phyloP scores from a whole-genome alignment of 768 basidiomycete species.

The Russula olivacea region DNA sequence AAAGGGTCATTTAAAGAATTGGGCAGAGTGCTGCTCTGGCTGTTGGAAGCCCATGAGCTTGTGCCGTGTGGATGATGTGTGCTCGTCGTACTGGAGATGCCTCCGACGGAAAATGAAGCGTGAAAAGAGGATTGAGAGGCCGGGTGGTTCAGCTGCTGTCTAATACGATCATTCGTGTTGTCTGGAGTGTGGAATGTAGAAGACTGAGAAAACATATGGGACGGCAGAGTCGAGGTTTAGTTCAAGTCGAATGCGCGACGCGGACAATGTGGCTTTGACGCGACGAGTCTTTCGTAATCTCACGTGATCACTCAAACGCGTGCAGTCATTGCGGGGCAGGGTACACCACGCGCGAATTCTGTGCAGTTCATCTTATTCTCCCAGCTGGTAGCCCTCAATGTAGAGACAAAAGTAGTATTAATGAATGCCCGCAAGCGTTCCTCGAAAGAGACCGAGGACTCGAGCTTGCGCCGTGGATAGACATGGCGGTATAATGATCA shows the following conservation, averaged over 20 bases:
- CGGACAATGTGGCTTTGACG: neutral
- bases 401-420: conserved; percentile 1
- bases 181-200: conserved; percentile 16
- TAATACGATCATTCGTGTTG: conserved; percentile 11
- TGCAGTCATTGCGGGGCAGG: too few relatives aligned
- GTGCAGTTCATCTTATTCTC: neutral
- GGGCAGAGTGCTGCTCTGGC: conserved; percentile 39
- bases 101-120: conserved; percentile 49
- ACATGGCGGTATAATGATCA: neutral
- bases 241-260: neutral
- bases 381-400: neutral
- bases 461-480: neutral
- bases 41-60: conserved; percentile 48
- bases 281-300: neutral
- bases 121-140: conserved; percentile 30
- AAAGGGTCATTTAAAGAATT: conserved; percentile 61
- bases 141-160: conserved; percentile 7
- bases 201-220: conserved; percentile 18
- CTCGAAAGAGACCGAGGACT: neutral
- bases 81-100: conserved; percentile 47
- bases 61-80: conserved; percentile 45
- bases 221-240: neutral
- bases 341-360: too few relatives aligned
- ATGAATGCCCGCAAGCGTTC: neutral
- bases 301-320: neutral